Evolutionary conservation across 192 early-diverging fungal species (phyloP), one percentile per base, ranked within the genome.

Genomic region (Kappamyces sp.): DNA sequence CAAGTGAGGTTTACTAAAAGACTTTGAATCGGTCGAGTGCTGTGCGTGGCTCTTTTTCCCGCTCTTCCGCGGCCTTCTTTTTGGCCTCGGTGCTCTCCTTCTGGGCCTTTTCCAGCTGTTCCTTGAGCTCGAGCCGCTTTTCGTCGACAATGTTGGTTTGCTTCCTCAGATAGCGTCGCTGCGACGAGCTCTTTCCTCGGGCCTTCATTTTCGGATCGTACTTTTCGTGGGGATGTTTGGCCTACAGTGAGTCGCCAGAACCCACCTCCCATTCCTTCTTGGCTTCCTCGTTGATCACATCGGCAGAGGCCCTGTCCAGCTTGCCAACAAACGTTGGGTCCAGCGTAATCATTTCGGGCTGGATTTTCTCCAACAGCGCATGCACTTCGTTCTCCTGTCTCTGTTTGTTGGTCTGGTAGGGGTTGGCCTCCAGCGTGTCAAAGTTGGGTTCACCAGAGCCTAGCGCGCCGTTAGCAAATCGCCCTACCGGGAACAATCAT

Each of bases 371-470:
- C 67, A 98, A 61, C 35, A 98, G 72, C 67, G 66, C 62, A 58
- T 88, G 87, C 15, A 98, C 92, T 76, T 96, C 95, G 42, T 78
- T 60, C 62, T 94, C 90, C 63, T 87, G 87, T 52, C 92, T 75
- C 70, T 96, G 93, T 65, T 84, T 87, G 58, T 74, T 79, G 5
- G 90, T 96, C 71, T 94, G 85, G 84, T 78, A 96, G 12, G 91
- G 92, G 73, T 98, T 98, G 35, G 87, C 87, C 64, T 88, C 90
- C 37, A 91, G 64, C 2, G 87, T 86, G 73, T 98, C 95, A 76
- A 89, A 92, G 86, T 98, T 98, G 65, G 95, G 89, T 66, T 98
- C 95, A 52, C 95, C 95, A n/a, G 92, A 74, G 8, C 91, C 84
- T 75, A 15, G 2, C 23, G 53, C 41, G 3, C n/a, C n/a, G 12